Percentiles rank a stretch among this genome's conserved stretches.
These are phyloP conservation scores for Fibroporia radiculosa DNA, from an alignment of 768 basidiomycete genomes.

Conservation along the genomic window DNA sequence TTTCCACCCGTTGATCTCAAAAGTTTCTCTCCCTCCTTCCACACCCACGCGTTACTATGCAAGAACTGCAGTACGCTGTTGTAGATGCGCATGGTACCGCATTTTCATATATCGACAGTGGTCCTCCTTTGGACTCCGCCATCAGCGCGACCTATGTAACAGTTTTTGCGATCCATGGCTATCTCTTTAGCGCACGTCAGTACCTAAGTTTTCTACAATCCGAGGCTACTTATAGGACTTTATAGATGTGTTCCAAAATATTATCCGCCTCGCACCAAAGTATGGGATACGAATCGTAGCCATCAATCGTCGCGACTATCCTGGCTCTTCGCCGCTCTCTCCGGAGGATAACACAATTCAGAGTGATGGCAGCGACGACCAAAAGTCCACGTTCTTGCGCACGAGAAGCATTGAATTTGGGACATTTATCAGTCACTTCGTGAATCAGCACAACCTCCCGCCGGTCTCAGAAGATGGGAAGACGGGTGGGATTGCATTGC, in stretches of 20 bases:
- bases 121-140: too few species aligned
- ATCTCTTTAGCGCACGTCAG: background rate
- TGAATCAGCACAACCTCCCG: constrained; percentile 7
- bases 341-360: constrained; percentile 8
- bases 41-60: too few species aligned
- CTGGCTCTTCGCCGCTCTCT: constrained; percentile 18
- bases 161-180: background rate
- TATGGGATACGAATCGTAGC: constrained; percentile 18
- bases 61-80: too few species aligned
- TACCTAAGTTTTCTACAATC: background rate
- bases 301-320: constrained; percentile 20
- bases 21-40: too few species aligned
- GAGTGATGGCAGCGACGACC: background rate
- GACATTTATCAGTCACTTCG: constrained; percentile 12
- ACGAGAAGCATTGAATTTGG: constrained; percentile 12
- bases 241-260: background rate
- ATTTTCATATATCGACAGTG: too few species aligned
- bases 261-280: constrained; percentile 12
- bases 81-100: too few species aligned
- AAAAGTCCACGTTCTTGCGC: background rate
- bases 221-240: background rate
- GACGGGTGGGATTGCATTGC: background rate
- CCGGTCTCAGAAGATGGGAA: background rate
- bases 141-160: background rate
- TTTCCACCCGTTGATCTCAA: too few species aligned